These are phyloP conservation scores for Ophiocordyceps camponoti-saundersi DNA, from an alignment of 2,329 filamentous ascomycete species.

Conservation along the genomic window DNA sequence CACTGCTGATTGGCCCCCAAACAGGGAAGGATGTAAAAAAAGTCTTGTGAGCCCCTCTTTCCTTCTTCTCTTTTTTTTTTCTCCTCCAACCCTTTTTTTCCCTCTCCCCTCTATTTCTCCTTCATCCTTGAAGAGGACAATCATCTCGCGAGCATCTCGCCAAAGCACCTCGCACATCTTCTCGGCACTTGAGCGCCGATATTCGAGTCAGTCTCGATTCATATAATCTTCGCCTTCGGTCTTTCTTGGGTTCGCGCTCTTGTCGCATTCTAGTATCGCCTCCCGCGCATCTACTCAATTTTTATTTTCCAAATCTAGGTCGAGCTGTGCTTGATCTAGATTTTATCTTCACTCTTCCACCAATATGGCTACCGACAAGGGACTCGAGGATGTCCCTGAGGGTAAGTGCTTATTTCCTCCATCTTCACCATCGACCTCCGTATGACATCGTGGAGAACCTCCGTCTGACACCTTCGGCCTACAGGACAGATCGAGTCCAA, in stretches of 20 bases:
- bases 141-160: conserved; percentile 20
- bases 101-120: conserved; percentile 15
- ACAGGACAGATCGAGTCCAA: conserved; percentile 98
- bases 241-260: conserved; percentile 8
- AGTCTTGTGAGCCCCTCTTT: conserved; percentile 17
- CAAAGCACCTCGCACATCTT: conserved; percentile 17
- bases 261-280: not conserved
- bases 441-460: not conserved
- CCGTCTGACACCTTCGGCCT: conserved; percentile 4
- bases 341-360: conserved; percentile 31
- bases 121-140: conserved; percentile 13
- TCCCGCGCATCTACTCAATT: conserved; percentile 19
- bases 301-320: conserved; percentile 36
- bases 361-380: conserved; percentile 95
- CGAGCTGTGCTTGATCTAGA: conserved; percentile 65
- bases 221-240: conserved; percentile 14
- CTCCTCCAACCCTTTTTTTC: conserved; percentile 15
- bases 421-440: too few relatives aligned
- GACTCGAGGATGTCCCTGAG: conserved; percentile 95
- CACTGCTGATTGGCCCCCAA: conserved; percentile 6
- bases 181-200: too few relatives aligned
- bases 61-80: conserved; percentile 18
- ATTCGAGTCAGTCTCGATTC: conserved; percentile 23
- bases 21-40: conserved; percentile 15
- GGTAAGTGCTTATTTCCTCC: conserved; percentile 37